Evolutionary conservation across 2,329 filamentous ascomycete species (phyloP).

Genomic region (Blastomyces emzantsi): DNA sequence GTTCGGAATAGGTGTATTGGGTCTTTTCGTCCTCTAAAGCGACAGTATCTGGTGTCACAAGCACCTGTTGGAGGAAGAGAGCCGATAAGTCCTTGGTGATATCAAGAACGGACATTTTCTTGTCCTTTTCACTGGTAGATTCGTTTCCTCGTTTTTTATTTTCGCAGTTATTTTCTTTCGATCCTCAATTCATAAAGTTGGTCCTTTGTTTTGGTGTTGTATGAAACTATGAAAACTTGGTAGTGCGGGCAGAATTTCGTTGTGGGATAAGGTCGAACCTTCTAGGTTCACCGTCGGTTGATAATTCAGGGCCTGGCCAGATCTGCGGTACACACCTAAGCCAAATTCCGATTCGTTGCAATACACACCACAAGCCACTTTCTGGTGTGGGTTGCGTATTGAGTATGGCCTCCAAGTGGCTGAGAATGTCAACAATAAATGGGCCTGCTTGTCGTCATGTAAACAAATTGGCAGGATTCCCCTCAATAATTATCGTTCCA

Average conservation of each 20-base stretch:
- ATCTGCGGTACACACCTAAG: neutral
- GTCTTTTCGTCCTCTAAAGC: constrained; percentile 62
- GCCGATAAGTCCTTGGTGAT: constrained; percentile 62
- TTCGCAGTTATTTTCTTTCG: neutral
- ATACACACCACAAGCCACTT: neutral
- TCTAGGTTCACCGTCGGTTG: neutral
- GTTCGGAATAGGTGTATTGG: constrained; percentile 62
- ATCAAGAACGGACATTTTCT: constrained; percentile 44
- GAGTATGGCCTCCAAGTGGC: neutral
- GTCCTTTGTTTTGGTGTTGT: neutral
- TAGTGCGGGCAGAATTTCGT: neutral
- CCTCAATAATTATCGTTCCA: neutral
- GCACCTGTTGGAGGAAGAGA: constrained; percentile 61
- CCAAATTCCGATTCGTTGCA: constrained; percentile 1
- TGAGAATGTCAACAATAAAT: neutral
- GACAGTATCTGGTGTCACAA: constrained; percentile 57
- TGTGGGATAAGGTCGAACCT: constrained; percentile 3
- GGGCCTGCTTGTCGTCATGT: neutral
- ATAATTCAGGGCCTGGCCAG: neutral
- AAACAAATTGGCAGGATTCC: neutral
- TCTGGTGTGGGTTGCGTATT: neutral
- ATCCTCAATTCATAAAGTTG: neutral
- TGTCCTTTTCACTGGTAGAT: neutral
- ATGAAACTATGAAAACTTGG: neutral
- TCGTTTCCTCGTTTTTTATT: neutral